Evolutionary conservation across 2,329 filamentous ascomycete species (phyloP), one percentile per base, ranked within the genome.

Genomic region (Fusarium liriodendri): DNA sequence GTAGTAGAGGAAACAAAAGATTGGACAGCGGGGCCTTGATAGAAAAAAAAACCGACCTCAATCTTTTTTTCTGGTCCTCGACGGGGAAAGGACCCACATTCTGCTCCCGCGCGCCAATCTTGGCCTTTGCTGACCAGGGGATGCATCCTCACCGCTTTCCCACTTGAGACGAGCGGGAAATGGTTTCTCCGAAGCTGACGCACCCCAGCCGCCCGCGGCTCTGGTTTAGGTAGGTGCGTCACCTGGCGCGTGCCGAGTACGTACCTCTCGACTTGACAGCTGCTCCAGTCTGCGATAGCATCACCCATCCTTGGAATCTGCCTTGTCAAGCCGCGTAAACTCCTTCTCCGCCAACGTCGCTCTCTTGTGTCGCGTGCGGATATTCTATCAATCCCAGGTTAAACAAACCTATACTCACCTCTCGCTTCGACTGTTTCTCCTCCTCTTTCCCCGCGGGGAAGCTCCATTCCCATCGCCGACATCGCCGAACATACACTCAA

Each of bases 261-360:
- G 76, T 77, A 77, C 76, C 75, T 38, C 32, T 65, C 22, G 42
- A 54, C 47, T 54, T 67, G 62, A 67, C 63, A 69, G 68, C 58
- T 66, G 68, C 55, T 66, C 29, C 29, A 32, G 29, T 32, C 55
- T 66, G 68, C 58, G 69, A 77, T 75, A 78, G 70, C 76, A 78
- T 78, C 76, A 75, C 77, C 76, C 76, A 69, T 66, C 50, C 47
- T 72, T 62, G 64, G 66, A 68, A 66, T 67, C 59, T 70, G 70
- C 64, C 69, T 54, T 54, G 47, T 55, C 66, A 66, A 76, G 76
- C 73, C 76, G 73, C 75, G 74, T 73, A 77, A 76, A 33, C 55
- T 42, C 70, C 42, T 45, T 52, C 59, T 61, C 62, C 62, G 62
- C 66, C 62, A 71, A 73, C 67, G 52, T 66, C 38, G 29, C 47